Evolutionary conservation across 345 rosid genomes (phyloP).

Genomic region (Citrus maxima): DNA sequence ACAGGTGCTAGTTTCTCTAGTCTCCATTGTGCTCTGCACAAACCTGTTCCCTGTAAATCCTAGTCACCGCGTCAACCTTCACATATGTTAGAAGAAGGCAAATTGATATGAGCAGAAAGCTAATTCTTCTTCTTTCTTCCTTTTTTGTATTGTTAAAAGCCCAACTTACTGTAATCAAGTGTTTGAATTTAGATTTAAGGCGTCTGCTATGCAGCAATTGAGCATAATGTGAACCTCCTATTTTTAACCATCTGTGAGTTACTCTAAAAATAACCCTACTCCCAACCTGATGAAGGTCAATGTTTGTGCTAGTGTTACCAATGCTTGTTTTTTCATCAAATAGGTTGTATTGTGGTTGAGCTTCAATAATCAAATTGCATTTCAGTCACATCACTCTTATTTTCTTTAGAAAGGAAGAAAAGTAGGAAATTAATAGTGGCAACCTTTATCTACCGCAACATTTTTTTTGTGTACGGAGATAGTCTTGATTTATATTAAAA

Average conservation of each 20-base stretch:
- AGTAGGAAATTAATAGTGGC: too few relatives aligned
- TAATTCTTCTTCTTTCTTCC: neutral
- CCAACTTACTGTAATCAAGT: neutral
- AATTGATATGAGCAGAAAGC: neutral
- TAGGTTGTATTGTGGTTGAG: neutral
- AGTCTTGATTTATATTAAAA: too few relatives aligned
- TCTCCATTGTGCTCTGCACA: neutral
- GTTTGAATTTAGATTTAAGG: neutral
- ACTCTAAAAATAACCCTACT: neutral
- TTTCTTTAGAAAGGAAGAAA: neutral
- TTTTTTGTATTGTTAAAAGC: neutral
- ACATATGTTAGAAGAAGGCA: neutral
- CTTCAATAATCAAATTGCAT: neutral
- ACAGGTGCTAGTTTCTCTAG: neutral
- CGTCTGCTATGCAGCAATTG: neutral
- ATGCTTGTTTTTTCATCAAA: neutral
- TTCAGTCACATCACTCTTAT: neutral
- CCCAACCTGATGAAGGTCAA: neutral
- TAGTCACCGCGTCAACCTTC: neutral
- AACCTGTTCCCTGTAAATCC: neutral
- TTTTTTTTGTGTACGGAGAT: neutral
- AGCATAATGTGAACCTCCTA: neutral
- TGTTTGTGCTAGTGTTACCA: neutral
- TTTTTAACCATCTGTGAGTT: neutral
- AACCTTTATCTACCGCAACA: neutral